Evolutionary conservation across 176 grass and related monocot genomes (phyloP).

Genomic region (Oropetium thomaeum): DNA sequence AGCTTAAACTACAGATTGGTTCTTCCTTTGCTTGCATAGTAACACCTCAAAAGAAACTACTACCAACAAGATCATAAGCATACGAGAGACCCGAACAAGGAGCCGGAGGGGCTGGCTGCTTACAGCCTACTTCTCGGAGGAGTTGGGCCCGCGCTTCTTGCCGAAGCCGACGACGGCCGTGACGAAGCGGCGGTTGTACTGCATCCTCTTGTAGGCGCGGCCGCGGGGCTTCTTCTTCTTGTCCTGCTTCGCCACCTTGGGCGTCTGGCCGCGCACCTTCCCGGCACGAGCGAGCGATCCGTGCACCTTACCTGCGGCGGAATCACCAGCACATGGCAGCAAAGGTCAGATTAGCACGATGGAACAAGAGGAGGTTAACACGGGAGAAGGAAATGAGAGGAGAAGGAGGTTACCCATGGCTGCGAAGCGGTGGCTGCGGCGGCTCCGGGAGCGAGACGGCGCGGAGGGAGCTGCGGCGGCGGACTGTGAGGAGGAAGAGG

Average conservation of each 20-base stretch:
- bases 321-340: background rate
- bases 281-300: slow-evolving; percentile 84
- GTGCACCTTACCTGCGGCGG: slow-evolving; percentile 70
- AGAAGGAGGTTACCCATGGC: slow-evolving; percentile 30
- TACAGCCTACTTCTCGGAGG: slow-evolving; percentile 82
- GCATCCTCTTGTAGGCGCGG: slow-evolving; percentile 81
- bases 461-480: background rate
- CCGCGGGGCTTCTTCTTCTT: slow-evolving; percentile 92
- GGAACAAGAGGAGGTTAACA: background rate
- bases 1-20: slow-evolving; percentile 14
- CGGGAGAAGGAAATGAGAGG: background rate
- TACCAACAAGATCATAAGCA: slow-evolving; percentile 9
- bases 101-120: no score
- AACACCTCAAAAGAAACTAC: slow-evolving; percentile 1
- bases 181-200: slow-evolving; percentile 92
- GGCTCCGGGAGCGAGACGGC: background rate
- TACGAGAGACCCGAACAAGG: background rate
- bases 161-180: slow-evolving; percentile 86
- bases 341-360: background rate
- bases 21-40: slow-evolving; percentile 14
- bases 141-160: slow-evolving; percentile 91
- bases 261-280: slow-evolving; percentile 81
- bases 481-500: slow-evolving; percentile 6
- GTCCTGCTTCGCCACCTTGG: slow-evolving; percentile 90
- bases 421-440: background rate